Base-by-base conservation (phyloP, 2,329 filamentous ascomycete species). In the Sordariomycetes sp. region DNA sequence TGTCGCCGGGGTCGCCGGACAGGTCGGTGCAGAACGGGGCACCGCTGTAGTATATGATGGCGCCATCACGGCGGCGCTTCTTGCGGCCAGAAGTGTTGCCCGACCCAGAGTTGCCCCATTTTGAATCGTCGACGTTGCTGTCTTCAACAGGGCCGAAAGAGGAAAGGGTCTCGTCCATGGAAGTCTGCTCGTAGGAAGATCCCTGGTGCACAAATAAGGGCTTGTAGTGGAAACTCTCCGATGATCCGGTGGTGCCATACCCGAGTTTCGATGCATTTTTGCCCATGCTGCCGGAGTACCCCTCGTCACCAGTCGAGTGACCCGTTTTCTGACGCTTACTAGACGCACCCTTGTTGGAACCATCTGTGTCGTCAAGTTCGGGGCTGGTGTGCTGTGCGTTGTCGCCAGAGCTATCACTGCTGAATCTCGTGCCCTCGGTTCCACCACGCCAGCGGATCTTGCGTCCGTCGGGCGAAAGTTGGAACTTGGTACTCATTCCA, bases 11-110 rank as follows among this genome's bases (percentile, higher is more conserved):
- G 45, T 87, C 81, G 3, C 80, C 79, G 12, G 79, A 84, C 4
- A 92, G 58, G 51, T 94, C 86, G 2, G 79, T 87, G 52, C 79
- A 92, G 52, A 92, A 94, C 1, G 74, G 75, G 2, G 82, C 81
- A 18, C 82, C 83, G 39, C 72, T 85, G 52, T 90, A 93, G 49
- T 88, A 93, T 14, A 90, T 86, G 43, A 93, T 82, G 2, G 82
- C 78, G 8, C 85, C 86, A 38, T 83, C 76, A 10, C 76, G 68
- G 1, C 65, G 69, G 18, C 70, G 70, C 51, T 70, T 74, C 42
- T 60, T 68, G 42, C 59, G 65, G 47, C 48, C 66, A 37, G 56
- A 68, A 30, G 50, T 64, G 42, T 50, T 71, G 42, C 50, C 72
- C 42, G 62, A 73, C 46, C 62, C 63, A 40, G 64, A 68, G 21